Evolutionary conservation across 345 rosid genomes (phyloP), one percentile per base, ranked within the genome.

Genomic region (Kernera saxatilis): DNA sequence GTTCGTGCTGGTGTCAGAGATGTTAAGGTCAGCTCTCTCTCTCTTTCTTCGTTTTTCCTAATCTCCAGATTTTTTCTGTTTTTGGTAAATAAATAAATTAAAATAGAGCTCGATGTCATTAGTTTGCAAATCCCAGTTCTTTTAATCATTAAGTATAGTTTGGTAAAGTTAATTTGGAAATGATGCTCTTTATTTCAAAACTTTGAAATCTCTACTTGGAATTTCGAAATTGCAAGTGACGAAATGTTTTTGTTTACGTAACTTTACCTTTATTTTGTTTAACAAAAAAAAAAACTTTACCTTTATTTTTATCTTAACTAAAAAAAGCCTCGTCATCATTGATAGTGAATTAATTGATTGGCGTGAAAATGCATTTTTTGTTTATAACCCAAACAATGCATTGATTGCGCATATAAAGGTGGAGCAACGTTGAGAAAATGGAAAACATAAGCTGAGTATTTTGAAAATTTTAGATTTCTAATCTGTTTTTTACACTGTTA

Each of bases 11-110:
- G 96, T 55, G 80, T 87, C 73, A 73, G 15, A 14, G 81, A 74
- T 65, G 62, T 86, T 77, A 82, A 93, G 97, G 96, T 87, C 27
- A 75, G 71, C 15, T 40, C 33, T 13, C 22, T 51, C 21, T 45
- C 33, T 13, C 22, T 51, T n/a, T 45, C 33, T 55, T 18, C n/a
- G 2, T 46, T 19, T 39, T 3, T 17, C 17, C 5, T 32, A 2
- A 18, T 50, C 21, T 49, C 3, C 17, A 18, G 51, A 59, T 14
- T 58, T 60, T 48, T 60, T 37, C 21, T 43, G 26, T 12, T 52
- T 19, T 46, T 36, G 19, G 35, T 62, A 27, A 25, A 22, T 12
- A 33, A 22, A 25, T 57, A 13, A 36, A 25, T 48, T 7, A 12
- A 10, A n/a, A 26, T 45, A 22, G 15, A 8, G 14, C 51, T 37